These are phyloP conservation scores for Solanum hybrid DNA, from an alignment of 305 asterid species.

Conservation along the genomic window DNA sequence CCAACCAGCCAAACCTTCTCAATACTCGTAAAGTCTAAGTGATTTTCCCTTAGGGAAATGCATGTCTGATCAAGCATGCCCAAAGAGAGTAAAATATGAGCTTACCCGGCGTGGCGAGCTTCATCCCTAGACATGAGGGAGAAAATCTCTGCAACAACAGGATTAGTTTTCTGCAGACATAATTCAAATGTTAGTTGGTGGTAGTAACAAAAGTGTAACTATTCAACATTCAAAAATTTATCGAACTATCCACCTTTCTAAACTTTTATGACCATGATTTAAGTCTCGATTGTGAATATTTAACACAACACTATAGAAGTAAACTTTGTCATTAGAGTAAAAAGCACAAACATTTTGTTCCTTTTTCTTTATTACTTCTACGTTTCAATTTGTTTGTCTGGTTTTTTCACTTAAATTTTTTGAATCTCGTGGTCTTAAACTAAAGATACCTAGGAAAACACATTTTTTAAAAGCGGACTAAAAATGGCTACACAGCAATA, in stretches of 20 bases:
- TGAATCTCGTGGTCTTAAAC: not conserved
- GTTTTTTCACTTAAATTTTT: not conserved
- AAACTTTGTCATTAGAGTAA: not conserved
- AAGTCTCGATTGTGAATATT: not conserved
- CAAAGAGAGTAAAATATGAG: not conserved
- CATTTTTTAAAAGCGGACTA: not conserved
- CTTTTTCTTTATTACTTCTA: not conserved
- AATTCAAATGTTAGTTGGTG: not conserved
- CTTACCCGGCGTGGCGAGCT: slow-evolving; percentile 94
- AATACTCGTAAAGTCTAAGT: not conserved
- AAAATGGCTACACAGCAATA: not conserved
- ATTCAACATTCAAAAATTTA: not conserved
- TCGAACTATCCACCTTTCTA: not conserved
- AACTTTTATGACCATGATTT: not conserved
- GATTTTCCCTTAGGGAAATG: not conserved
- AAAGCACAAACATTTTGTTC: not conserved
- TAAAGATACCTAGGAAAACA: not conserved
- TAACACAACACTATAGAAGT: not conserved
- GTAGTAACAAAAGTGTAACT: not conserved
- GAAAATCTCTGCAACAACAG: slow-evolving; percentile 91
- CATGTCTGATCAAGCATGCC: not conserved
- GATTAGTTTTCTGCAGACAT: slow-evolving; percentile 80
- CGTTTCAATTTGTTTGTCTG: not conserved
- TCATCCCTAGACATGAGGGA: slow-evolving; percentile 95
- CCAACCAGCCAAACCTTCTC: not conserved